A percentile compares a stretch with the other conserved stretches of the same genome.
These are phyloP conservation scores for Saposhnikovia divaricata DNA, from an alignment of 129 eudicot species.

Conservation along the genomic window DNA sequence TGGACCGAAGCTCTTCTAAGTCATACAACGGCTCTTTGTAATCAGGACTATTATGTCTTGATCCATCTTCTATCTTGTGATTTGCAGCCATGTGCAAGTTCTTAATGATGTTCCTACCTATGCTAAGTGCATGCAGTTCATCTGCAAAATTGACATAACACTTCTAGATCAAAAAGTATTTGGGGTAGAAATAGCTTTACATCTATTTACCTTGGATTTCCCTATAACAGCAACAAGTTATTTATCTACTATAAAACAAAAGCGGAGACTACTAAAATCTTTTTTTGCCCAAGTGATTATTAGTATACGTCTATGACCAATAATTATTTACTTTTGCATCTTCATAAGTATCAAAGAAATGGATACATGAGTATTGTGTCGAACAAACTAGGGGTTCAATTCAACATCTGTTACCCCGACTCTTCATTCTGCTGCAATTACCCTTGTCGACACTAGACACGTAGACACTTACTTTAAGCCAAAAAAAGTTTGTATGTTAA, in stretches of 20 bases:
- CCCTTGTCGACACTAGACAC: background rate
- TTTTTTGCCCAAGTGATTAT: background rate
- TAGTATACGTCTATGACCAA: background rate
- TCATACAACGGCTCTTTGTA: slow-evolving; percentile 81
- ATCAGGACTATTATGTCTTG: slow-evolving; percentile 22
- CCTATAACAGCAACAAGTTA: background rate
- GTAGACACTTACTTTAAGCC: background rate
- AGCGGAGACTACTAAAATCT: background rate
- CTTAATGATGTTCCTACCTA: slow-evolving; percentile 85
- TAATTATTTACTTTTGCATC: background rate
- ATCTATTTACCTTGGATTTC: background rate
- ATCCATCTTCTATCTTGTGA: slow-evolving; percentile 22
- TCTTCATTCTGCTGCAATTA: background rate
- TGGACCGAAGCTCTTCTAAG: slow-evolving; percentile 65
- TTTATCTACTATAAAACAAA: background rate
- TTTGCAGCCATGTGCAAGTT: slow-evolving; percentile 85
- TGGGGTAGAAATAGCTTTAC: background rate
- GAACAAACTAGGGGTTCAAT: background rate
- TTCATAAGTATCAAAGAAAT: background rate
- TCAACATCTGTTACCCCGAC: background rate
- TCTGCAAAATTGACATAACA: slow-evolving; percentile 41
- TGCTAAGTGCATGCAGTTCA: slow-evolving; percentile 86
- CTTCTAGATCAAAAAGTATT: background rate
- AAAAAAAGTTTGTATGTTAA: background rate
- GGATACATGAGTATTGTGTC: background rate